Conservation (phyloP, 192 early-diverging fungal genomes). For the Mortierella hygrophila region DNA sequence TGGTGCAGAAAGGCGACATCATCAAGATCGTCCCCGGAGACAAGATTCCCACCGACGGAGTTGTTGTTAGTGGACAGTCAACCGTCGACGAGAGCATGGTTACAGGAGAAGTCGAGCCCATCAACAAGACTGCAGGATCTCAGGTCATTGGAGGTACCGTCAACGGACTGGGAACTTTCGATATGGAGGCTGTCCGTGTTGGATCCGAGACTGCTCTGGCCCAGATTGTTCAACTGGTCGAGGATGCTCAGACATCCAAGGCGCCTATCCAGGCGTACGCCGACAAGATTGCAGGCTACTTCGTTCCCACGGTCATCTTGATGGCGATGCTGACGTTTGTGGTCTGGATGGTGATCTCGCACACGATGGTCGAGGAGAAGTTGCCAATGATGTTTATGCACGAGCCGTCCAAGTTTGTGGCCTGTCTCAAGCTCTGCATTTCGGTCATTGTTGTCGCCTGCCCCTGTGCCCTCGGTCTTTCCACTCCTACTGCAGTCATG, state of each 20-base stretch:
- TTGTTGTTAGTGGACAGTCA: slow-evolving; percentile 78
- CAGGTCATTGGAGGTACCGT: slow-evolving; percentile 95
- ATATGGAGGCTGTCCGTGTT: slow-evolving; percentile 87
- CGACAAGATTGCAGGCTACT: slow-evolving; percentile 89
- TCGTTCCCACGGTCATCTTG: slow-evolving; percentile 89
- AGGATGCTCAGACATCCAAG: slow-evolving; percentile 93
- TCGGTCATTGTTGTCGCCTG: slow-evolving; percentile 97
- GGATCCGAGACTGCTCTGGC: slow-evolving; percentile 91
- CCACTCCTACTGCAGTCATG: slow-evolving; percentile 98
- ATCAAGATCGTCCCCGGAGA: slow-evolving; percentile 94
- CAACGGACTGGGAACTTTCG: slow-evolving; percentile 89
- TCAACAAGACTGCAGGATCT: slow-evolving; percentile 74
- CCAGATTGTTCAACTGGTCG: slow-evolving; percentile 94
- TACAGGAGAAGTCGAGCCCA: slow-evolving; percentile 91
- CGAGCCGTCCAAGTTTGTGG: slow-evolving; percentile 77
- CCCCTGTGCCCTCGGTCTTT: slow-evolving; percentile 96
- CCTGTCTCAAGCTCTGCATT: slow-evolving; percentile 90
- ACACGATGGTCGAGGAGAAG: slow-evolving; percentile 47
- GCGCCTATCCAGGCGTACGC: slow-evolving; percentile 96
- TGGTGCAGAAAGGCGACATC: slow-evolving; percentile 88
- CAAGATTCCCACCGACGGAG: slow-evolving; percentile 92
- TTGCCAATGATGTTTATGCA: slow-evolving; percentile 58
- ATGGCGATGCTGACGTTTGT: slow-evolving; percentile 81
- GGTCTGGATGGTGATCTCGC: slow-evolving; percentile 79
- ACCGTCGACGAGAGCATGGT: slow-evolving; percentile 96